Evolutionary conservation across 1,284 basidiomycete genomes (phyloP), one percentile per base, ranked within the genome.

Genomic region (Malassezia japonica): DNA sequence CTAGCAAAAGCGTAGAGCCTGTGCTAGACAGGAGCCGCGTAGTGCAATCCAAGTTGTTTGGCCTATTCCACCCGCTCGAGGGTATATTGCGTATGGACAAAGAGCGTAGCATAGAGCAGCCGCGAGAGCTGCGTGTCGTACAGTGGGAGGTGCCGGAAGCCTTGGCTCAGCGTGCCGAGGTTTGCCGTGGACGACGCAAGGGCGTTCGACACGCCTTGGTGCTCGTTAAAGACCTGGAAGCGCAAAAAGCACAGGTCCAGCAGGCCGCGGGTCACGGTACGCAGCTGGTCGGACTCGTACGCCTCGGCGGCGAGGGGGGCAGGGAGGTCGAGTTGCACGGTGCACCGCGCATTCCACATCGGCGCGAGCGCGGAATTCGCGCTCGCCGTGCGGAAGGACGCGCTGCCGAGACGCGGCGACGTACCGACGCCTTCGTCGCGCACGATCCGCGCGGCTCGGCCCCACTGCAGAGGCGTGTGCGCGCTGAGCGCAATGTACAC

Each of bases 201-300:
- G 28, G 33, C 29, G 12, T 31, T 45, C 16, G 38, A 32, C 34
- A 24, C 28, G 25, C 36, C 43, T 10, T 9, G 48, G 48, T 27
- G 47, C n/a, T 68, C 63, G 33, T 69, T 65, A 36, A 53, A 62
- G 18, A 68, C 60, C 53, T 71, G 61, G 43, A 72, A 65, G 6
- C 65, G 64, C 1, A 71, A 34, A 41, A 72, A 72, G 52, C 61
- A 63, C 7, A 72, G 55, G 36, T 72, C 68, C 10, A 72, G 58
- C 24, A 71, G 48, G 6, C 67, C 68, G 6, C 65, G 60, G 15
- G 62, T 63, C 18, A 55, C 43, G 13, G 20, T 28, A 9, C 38
- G 47, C n/a, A 48, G 41, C 15, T 34, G 8, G 13, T 7, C 8
- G 10, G 20, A 18, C 20, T 55, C 27, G 21, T n/a, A 6, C n/a